phyloP scores from a whole-genome alignment of 2,329 filamentous ascomycete species.

The Scleromitrula shiraiana region DNA sequence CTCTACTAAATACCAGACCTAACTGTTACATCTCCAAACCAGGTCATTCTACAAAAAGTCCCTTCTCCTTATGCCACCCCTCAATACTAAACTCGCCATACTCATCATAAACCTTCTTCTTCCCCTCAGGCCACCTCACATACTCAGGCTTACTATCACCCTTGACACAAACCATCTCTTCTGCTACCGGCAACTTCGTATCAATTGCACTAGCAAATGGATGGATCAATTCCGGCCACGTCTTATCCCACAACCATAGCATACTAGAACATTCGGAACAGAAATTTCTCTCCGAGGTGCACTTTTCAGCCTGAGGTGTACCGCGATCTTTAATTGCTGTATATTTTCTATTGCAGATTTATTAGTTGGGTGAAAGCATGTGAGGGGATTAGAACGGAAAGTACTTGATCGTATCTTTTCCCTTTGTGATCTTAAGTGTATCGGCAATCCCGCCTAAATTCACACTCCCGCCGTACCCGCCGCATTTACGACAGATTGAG shows the following conservation, averaged over 20 bases:
- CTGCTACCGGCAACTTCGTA: constrained; percentile 36
- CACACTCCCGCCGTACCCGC: constrained; percentile 37
- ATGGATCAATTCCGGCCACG: constrained; percentile 41
- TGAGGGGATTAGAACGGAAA: constrained; percentile 5
- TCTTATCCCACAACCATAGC: constrained; percentile 40
- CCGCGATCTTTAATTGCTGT: constrained; percentile 36
- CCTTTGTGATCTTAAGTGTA: constrained; percentile 35
- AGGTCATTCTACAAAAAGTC: constrained; percentile 16
- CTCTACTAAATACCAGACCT: no score
- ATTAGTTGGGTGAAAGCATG: background rate
- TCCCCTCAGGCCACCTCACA: constrained; percentile 40
- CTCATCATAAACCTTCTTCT: constrained; percentile 34
- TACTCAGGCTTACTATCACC: constrained; percentile 37
- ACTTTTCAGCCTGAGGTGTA: constrained; percentile 31
- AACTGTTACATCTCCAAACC: background rate
- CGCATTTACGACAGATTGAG: constrained; percentile 41
- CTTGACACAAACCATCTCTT: constrained; percentile 40
- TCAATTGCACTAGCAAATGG: constrained; percentile 43
- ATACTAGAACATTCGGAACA: constrained; percentile 39
- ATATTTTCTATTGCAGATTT: constrained; percentile 35
- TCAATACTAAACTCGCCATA: constrained; percentile 36
- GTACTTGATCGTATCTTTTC: constrained; percentile 37
- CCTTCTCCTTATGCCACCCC: constrained; percentile 38
- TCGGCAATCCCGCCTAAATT: constrained; percentile 39
- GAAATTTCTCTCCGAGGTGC: constrained; percentile 38